A percentile compares a stretch with the other conserved stretches of the same genome.
phyloP scores from a whole-genome alignment of 495 filamentous ascomycete species.

The Aspergillus olivimuriae region DNA sequence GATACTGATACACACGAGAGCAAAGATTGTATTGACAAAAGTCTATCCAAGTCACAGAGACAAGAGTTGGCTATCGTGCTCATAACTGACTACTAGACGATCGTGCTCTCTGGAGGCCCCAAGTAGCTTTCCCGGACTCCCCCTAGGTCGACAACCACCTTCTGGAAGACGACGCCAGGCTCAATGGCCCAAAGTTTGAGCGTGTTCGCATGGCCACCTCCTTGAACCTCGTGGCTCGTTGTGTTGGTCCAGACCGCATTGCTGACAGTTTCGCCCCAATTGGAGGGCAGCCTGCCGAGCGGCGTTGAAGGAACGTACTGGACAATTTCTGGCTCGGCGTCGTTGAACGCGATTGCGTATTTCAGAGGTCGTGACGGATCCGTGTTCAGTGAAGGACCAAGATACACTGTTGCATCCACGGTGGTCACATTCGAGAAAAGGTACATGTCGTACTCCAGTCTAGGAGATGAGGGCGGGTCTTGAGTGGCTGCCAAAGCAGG shows the following conservation, averaged over 20 bases:
- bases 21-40: no score
- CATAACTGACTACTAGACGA: background rate
- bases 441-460: constrained; percentile 59
- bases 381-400: constrained; percentile 56
- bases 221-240: background rate
- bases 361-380: constrained; percentile 51
- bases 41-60: no score
- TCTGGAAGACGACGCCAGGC: constrained; percentile 5
- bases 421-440: constrained; percentile 46
- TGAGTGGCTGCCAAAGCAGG: constrained; percentile 28
- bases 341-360: constrained; percentile 53
- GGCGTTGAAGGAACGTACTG: constrained; percentile 18
- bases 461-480: constrained; percentile 24
- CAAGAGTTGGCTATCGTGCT: background rate
- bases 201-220: background rate
- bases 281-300: background rate
- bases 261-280: background rate
- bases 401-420: constrained; percentile 52
- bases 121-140: background rate
- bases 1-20: no score
- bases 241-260: background rate
- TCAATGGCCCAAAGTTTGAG: constrained; percentile 2
- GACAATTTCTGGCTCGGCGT: constrained; percentile 36
- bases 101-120: background rate
- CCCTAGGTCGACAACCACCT: constrained; percentile 3